These are phyloP conservation scores for Geosiphon pyriformis DNA, from an alignment of 192 early-diverging fungal genomes.

Conservation along the genomic window DNA sequence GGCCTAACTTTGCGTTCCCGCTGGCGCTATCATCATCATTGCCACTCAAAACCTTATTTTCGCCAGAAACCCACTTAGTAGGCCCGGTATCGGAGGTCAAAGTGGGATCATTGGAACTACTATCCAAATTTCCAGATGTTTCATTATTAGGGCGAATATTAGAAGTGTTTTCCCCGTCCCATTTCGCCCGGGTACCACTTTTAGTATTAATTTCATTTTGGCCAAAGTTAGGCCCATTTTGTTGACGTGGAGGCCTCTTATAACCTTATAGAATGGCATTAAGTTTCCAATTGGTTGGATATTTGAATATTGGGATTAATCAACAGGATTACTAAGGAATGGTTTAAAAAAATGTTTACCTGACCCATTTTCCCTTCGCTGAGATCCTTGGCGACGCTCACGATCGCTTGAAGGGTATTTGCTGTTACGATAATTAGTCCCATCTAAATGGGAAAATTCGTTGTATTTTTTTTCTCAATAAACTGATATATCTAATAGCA, in stretches of 20 bases:
- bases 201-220: not conserved
- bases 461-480: not conserved
- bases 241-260: constrained; percentile 25
- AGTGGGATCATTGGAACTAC: not conserved
- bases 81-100: not conserved
- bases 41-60: not conserved
- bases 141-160: constrained; percentile 1
- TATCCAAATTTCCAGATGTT: not conserved
- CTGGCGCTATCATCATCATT: not conserved
- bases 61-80: not conserved
- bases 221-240: constrained; percentile 15
- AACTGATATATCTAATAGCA: not conserved
- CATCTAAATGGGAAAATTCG: not conserved
- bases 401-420: not conserved
- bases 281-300: too few species aligned
- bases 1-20: not conserved
- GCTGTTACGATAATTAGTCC: not conserved
- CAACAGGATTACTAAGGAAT: too few species aligned
- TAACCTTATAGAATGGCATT: constrained; percentile 21
- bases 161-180: not conserved
- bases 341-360: too few species aligned
- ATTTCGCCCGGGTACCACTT: not conserved
- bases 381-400: constrained; percentile 11
- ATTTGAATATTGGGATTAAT: too few species aligned
- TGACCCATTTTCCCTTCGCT: constrained; percentile 21